Conservation (phyloP, 805 yeast species). For the Hanseniaspora occidentalis region DNA sequence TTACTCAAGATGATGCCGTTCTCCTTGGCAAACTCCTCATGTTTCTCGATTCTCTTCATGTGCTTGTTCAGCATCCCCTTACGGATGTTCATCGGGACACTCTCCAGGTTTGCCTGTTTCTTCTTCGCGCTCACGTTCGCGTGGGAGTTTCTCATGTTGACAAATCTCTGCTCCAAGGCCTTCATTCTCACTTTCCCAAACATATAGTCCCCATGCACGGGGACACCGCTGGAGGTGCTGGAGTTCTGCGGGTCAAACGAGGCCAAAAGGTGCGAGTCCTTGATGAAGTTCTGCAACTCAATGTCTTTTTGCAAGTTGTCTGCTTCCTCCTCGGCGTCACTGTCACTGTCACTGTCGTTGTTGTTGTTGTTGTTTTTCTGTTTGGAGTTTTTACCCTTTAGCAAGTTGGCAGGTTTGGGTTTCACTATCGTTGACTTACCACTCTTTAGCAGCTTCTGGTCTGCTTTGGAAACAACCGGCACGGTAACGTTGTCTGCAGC, state of each 20-base stretch:
- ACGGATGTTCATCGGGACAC: conserved; percentile 81
- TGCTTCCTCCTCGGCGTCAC: conserved; percentile 27
- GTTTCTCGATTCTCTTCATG: conserved; percentile 36
- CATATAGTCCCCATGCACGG: conserved; percentile 33
- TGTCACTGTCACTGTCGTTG: conserved; percentile 12
- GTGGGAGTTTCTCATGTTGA: conserved; percentile 27
- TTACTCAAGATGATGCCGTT: conserved; percentile 83
- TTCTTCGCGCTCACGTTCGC: conserved; percentile 28
- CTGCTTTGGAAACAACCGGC: conserved; percentile 29
- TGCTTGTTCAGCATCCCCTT: conserved; percentile 67
- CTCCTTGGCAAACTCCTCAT: conserved; percentile 69
- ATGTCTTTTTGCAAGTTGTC: conserved; percentile 57
- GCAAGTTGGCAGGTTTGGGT: conserved; percentile 12
- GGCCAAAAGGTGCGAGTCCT: conserved; percentile 55
- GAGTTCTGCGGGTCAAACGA: conserved; percentile 20
- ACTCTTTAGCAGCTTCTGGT: conserved; percentile 38
- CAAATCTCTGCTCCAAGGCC: conserved; percentile 47
- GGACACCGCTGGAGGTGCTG: conserved; percentile 17
- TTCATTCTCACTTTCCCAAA: conserved; percentile 59
- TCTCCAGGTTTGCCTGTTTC: conserved; percentile 38
- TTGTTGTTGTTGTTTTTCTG: conserved; percentile 17
- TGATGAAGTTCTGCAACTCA: conserved; percentile 55
- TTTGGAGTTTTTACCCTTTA: conserved; percentile 25
- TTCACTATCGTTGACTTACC: conserved; percentile 36
- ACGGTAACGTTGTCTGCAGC: conserved; percentile 21